phyloP scores from a whole-genome alignment of 2,329 filamentous ascomycete species.

The Stagonosporopsis cucurbitacearum region DNA sequence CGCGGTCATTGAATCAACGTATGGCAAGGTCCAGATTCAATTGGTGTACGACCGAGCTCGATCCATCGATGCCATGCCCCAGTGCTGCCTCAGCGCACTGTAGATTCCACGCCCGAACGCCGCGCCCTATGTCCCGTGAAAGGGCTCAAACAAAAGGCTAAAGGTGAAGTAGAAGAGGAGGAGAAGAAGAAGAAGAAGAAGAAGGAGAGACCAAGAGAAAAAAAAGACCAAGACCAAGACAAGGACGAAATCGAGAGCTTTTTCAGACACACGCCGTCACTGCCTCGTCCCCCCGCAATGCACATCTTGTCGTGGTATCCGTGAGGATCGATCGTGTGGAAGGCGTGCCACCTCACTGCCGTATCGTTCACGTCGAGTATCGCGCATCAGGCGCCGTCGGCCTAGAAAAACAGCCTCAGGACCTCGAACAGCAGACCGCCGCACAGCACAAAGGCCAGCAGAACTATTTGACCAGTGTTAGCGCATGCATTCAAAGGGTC shows the following conservation, averaged over 20 bases:
- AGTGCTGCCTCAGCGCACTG: conserved; percentile 7
- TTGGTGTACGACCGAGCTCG: conserved; percentile 12
- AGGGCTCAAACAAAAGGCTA: not conserved
- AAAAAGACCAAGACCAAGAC: not conserved
- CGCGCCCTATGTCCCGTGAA: conserved; percentile 8
- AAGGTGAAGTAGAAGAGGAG: not conserved
- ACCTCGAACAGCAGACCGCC: conserved; percentile 67
- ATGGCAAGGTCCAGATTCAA: not conserved
- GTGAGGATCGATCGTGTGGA: not conserved
- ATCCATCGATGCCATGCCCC: not conserved
- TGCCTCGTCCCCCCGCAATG: not conserved
- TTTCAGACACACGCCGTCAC: not conserved
- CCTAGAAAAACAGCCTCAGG: conserved; percentile 55
- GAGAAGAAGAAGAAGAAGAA: not conserved
- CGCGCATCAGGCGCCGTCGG: not conserved
- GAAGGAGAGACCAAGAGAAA: not conserved
- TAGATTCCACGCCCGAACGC: conserved; percentile 13
- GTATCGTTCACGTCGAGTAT: not conserved
- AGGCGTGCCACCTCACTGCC: not conserved
- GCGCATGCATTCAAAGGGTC: too few relatives aligned
- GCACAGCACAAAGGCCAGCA: conserved; percentile 68
- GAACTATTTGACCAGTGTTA: conserved; percentile 49
- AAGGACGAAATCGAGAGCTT: not conserved
- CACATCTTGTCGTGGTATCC: not conserved
- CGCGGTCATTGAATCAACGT: not conserved